Evolutionary conservation across 129 eudicot species (phyloP), one percentile per base, ranked within the genome.

Genomic region (Tagetes patula): DNA sequence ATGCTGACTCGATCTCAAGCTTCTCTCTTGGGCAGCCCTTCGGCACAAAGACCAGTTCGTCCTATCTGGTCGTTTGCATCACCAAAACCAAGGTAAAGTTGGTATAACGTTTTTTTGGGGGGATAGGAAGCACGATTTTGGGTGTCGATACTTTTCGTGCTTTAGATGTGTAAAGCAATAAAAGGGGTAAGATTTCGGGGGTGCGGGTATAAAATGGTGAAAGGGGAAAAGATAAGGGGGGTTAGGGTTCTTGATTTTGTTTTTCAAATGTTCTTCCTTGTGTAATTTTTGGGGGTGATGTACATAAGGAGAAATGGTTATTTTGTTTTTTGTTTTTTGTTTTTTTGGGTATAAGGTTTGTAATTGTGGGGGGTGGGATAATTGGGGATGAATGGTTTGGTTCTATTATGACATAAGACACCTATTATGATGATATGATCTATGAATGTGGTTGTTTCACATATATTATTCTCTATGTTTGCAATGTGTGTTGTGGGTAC

Each of bases 1-100:
- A 90, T 90, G 96, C 80, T 90, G 46, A 83, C 71, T 74, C 88
- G 91, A 43, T 90, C 96, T 65, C 94, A 87, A 82, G 95, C 96
- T 61, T 62, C 88, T 11, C 74, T 82, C 30, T 65, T 84, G 84
- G 85, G 84, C 58, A 85, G 96, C 72, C 95, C 91, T 12, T 77
- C 83, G 11, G 84, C 81, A 34, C 85, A 85, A 27, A 82, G 89
- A 62, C 74, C 77, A 59, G 72, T 83, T 45, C 84, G 84, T 27
- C 89, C 95, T 5, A 56, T 72, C 11, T 80, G 84, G 90, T 72
- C 95, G n/a, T 84, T 81, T 47, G 74, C 80, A 46, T 74, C 86
- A 42, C 81, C 89, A 9, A 85, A 77, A 79, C 89, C 91, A 37
- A 84, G 91, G 85, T 90, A 77, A 78, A 42, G 63, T 36, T 71